phyloP scores from a whole-genome alignment of 2,329 filamentous ascomycete species.

The Alternaria sp. region DNA sequence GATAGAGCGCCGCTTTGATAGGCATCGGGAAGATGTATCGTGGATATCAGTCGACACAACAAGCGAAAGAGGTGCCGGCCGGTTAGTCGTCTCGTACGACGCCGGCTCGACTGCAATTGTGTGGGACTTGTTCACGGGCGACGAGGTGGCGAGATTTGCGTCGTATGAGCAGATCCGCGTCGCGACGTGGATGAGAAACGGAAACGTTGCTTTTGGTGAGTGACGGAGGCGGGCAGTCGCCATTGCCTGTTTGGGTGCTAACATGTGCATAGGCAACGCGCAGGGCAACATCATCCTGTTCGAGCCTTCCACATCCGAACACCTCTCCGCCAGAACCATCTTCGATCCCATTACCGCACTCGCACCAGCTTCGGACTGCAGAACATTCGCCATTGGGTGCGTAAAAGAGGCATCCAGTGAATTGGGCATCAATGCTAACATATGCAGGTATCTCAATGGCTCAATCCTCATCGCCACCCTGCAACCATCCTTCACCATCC shows the following conservation, averaged over 20 bases:
- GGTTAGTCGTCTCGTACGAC: slow-evolving; percentile 93
- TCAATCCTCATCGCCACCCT: slow-evolving; percentile 89
- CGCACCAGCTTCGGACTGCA: slow-evolving; percentile 86
- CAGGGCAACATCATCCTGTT: slow-evolving; percentile 95
- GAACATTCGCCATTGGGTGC: slow-evolving; percentile 95
- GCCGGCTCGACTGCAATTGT: slow-evolving; percentile 89
- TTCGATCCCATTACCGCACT: slow-evolving; percentile 95
- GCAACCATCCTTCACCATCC: slow-evolving; percentile 89
- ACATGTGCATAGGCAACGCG: slow-evolving; percentile 71
- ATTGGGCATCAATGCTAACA: slow-evolving; percentile 21
- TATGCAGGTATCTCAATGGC: slow-evolving; percentile 84
- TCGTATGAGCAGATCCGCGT: slow-evolving; percentile 87
- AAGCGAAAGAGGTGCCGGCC: slow-evolving; percentile 82
- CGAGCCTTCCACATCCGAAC: slow-evolving; percentile 89
- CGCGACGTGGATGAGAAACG: slow-evolving; percentile 95
- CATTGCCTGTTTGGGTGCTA: slow-evolving; percentile 13
- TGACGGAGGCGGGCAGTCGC: slow-evolving; percentile 3
- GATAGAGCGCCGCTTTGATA: slow-evolving; percentile 83
- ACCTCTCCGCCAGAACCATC: slow-evolving; percentile 88
- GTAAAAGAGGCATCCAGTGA: slow-evolving; percentile 24
- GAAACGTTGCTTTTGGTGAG: slow-evolving; percentile 94
- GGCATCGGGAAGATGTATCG: slow-evolving; percentile 81
- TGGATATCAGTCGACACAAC: slow-evolving; percentile 89
- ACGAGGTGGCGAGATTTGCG: slow-evolving; percentile 88
- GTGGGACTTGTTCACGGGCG: slow-evolving; percentile 92